phyloP scores from a whole-genome alignment of 306 rosid species.

The Vigna mungo region DNA sequence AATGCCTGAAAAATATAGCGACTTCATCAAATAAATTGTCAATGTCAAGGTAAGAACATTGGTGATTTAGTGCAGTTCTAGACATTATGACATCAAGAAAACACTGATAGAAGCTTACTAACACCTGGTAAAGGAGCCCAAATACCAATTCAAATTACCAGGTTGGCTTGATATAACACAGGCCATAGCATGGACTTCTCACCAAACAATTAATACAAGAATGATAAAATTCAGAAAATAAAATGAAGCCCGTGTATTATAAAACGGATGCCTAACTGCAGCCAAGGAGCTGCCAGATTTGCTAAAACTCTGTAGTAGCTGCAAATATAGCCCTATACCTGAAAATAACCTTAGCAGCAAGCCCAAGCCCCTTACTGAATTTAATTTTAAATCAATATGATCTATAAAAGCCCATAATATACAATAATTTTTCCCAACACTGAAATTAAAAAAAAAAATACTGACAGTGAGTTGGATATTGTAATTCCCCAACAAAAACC shows the following conservation, averaged over 20 bases:
- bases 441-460: slow-evolving; percentile 32
- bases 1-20: slow-evolving; percentile 71
- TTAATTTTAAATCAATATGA: background rate
- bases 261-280: background rate
- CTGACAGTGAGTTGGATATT: background rate
- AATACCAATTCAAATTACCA: background rate
- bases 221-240: slow-evolving; percentile 6
- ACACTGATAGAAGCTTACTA: slow-evolving; percentile 6
- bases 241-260: background rate
- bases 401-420: background rate
- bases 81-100: slow-evolving; percentile 1
- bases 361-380: background rate
- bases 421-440: background rate
- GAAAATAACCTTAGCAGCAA: background rate
- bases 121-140: background rate
- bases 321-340: background rate
- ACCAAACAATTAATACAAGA: background rate
- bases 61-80: slow-evolving; percentile 27
- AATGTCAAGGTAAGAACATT: slow-evolving; percentile 33
- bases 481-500: slow-evolving; percentile 25
- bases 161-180: background rate
- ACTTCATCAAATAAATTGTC: slow-evolving; percentile 31
- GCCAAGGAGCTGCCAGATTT: background rate
- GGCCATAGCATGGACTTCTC: background rate
- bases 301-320: background rate